Evolutionary conservation across 352 stramenopile genomes (phyloP), one percentile per base, ranked within the genome.

Genomic region (Phytopythium boreale): DNA sequence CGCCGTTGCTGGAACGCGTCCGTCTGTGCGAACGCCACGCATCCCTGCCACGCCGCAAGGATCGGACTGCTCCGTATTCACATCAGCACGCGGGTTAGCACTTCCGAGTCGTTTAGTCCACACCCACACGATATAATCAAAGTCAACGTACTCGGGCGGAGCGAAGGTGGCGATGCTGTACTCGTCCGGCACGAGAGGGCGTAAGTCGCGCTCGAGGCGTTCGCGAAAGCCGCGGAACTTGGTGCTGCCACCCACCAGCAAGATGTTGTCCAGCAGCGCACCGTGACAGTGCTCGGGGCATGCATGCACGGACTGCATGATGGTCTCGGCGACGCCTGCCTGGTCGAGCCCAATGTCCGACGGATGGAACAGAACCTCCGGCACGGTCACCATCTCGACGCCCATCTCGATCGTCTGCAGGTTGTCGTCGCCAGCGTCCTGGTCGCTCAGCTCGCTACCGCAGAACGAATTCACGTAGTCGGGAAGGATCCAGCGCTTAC

Each of bases 301-400:
- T 37, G 79, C 75, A 34, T 82, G 41, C 17, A 98, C 87, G 24
- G 87, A 77, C 59, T 97, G 84, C 26, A 93, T 76, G 72, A 98
- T 93, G 9, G 81, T 79, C 36, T 96, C 83, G 3, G 86, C 80
- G 39, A 98, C 67, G 24, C 92, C 92, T 26, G 85, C 84, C 63
- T 98, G 92, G 41, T 84, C 61, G 49, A 98, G 74, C 14, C 88
- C 92, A 68, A 97, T 95, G 68, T 98, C 93, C 0, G 88, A 96
- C 29, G 94, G 94, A 64, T 91, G 82, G 68, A 98, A 98, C 27
- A 98, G 69, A 14, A 97, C 78, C 67, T 98, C 94, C 0, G 92
- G 92, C 26, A 97, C 89, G 1, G 85, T 72, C 61, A 98, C 85
- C 64, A 90, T 83, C 61, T 98, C 92, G 15, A 88, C 76, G n/a